Conservation (phyloP, 495 filamentous ascomycete species). For the Aspergillus incahuasiensis region DNA sequence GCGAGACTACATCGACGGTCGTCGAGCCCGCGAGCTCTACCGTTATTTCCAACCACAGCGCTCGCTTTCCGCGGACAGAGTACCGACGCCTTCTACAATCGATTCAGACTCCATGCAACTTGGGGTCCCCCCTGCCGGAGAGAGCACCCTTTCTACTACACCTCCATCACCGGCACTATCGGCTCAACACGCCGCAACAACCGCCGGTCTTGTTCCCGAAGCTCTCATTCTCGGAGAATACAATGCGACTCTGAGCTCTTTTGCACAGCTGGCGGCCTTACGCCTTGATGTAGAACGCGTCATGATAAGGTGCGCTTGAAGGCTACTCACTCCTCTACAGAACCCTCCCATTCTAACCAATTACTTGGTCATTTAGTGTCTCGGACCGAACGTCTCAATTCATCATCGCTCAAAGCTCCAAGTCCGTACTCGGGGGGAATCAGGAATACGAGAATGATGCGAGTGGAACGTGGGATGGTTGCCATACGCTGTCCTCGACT, state of each 20-base stretch:
- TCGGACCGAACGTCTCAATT: slow-evolving; percentile 55
- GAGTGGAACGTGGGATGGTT: slow-evolving; percentile 44
- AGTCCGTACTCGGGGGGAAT: slow-evolving; percentile 26
- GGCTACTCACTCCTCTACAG: slow-evolving; percentile 8
- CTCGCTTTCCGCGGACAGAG: background rate
- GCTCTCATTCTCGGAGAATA: slow-evolving; percentile 23
- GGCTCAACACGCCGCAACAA: slow-evolving; percentile 5
- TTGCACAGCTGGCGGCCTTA: slow-evolving; percentile 46
- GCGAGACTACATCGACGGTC: slow-evolving; percentile 27
- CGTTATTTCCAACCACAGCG: slow-evolving; percentile 42
- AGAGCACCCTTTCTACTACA: background rate
- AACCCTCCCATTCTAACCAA: background rate
- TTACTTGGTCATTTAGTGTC: slow-evolving; percentile 30
- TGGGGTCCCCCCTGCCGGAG: background rate
- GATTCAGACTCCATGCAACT: background rate
- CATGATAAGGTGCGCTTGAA: slow-evolving; percentile 30
- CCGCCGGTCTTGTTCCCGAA: slow-evolving; percentile 18
- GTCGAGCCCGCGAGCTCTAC: slow-evolving; percentile 42
- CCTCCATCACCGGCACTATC: slow-evolving; percentile 16
- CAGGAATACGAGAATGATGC: slow-evolving; percentile 30
- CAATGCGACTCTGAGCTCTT: slow-evolving; percentile 56
- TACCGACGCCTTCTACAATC: slow-evolving; percentile 10
- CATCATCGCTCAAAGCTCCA: slow-evolving; percentile 52
- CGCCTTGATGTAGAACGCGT: slow-evolving; percentile 45
- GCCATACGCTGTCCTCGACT: slow-evolving; percentile 30